Base-by-base conservation (phyloP, 169 alveolate species). In the Plasmodium malariae region DNA sequence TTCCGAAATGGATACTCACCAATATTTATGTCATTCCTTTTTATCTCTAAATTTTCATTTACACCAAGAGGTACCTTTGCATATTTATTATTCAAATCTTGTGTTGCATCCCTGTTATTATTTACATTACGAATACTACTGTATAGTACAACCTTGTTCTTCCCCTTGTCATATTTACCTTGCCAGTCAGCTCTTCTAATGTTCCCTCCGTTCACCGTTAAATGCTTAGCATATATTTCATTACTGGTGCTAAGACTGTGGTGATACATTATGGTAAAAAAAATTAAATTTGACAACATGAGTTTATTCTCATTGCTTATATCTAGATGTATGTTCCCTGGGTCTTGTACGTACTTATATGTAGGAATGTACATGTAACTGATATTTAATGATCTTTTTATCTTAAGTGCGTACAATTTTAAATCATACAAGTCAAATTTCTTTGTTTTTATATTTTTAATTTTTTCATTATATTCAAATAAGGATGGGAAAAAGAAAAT, bases 251-350 rank as follows among this genome's bases (percentile, higher is more conserved):
- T 76, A 7, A 59, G 49, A 36, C 63, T 37, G 5, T 78, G 68
- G 63, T 78, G 59, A 63, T 62, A 65, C 68, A 78, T 48, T 0
- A 78, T 1, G 54, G 89, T 78, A 36, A 62, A 78, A 37, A 78
- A 43, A 62, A 78, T 78, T 19, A 21, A 34, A 14, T n/a, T 21
- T 3, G 89, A 78, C 40, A 78, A 45, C 1, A 78, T 21, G 4
- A 30, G 26, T 12, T 78, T 78, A 30, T 78, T 78, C 32, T 78
- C 78, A n/a, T 21, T 24, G 7, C 36, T 6, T 62, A 65, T 62
- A 6, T 78, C 36, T 7, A 78, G 68, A 43, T 55, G 12, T 55
- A 78, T 78, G 40, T 28, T 62, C 43, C 43, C 68, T 28, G 40
- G 37, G 5, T 68, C 26, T 6, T 43, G 67, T 12, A 68, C 63